These are phyloP conservation scores for Vaccinium vitisidaea DNA, from an alignment of 148 eudicot genomes.

Conservation along the genomic window DNA sequence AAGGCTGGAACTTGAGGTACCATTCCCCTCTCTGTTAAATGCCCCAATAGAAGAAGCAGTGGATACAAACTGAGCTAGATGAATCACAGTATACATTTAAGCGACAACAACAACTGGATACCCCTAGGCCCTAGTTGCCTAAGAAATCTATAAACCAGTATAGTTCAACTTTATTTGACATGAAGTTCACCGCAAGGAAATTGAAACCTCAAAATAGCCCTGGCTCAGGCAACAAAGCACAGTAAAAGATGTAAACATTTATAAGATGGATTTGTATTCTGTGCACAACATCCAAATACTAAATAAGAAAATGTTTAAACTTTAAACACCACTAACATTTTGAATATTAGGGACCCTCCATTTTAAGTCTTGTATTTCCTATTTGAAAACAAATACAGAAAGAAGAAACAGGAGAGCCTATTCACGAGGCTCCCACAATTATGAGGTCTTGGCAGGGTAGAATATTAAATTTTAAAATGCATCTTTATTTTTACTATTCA, in stretches of 20 bases:
- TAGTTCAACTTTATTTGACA: not conserved
- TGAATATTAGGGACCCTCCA: not conserved
- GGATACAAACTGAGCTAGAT: not conserved
- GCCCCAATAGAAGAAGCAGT: not conserved
- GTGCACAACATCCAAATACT: not conserved
- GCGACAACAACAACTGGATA: not conserved
- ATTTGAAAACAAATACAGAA: not conserved
- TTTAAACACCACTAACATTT: not conserved
- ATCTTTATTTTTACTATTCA: not conserved
- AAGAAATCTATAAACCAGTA: not conserved
- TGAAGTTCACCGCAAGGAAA: slow-evolving; percentile 1
- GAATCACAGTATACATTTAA: not conserved
- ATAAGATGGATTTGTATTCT: not conserved
- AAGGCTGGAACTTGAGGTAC: not conserved
- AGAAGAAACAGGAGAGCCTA: not conserved
- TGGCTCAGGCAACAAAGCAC: slow-evolving; percentile 8
- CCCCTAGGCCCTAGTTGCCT: not conserved
- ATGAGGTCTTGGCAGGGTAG: not conserved
- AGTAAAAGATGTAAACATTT: not conserved
- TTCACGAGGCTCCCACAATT: not conserved
- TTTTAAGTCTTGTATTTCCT: not conserved
- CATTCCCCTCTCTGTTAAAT: not conserved
- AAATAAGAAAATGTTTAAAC: not conserved
- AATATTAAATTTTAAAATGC: not conserved
- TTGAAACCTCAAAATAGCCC: not conserved